A percentile compares a stretch with the other conserved stretches of the same genome.
Conservation (phyloP, 2,329 filamentous ascomycete species). For the Cryphonectria nitschkei region DNA sequence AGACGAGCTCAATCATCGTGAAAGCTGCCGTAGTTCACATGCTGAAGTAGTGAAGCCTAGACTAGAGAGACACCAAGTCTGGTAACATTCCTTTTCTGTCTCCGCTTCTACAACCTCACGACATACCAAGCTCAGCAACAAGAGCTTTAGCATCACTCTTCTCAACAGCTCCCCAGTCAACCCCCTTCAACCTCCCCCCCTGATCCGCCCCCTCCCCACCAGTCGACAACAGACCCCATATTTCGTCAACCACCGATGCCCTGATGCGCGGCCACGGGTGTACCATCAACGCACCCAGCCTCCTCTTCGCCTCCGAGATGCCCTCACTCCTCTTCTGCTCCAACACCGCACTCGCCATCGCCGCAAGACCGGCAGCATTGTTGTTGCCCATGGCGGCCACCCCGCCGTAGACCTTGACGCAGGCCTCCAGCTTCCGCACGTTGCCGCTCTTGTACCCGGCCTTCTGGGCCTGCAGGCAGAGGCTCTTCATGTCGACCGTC, state of each 20-base stretch:
- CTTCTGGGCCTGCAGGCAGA: slow-evolving; percentile 76
- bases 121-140: slow-evolving; percentile 48
- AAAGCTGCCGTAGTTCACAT: not conserved
- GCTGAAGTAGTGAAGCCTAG: not conserved
- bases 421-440: slow-evolving; percentile 79
- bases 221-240: slow-evolving; percentile 52
- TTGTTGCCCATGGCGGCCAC: slow-evolving; percentile 51
- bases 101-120: not conserved
- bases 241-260: slow-evolving; percentile 61
- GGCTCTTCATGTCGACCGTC: slow-evolving; percentile 50
- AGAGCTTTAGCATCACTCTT: slow-evolving; percentile 49
- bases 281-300: slow-evolving; percentile 72
- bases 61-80: not conserved
- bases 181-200: slow-evolving; percentile 48
- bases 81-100: not conserved
- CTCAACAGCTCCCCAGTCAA: slow-evolving; percentile 62
- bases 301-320: slow-evolving; percentile 62
- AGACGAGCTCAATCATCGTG: not conserved
- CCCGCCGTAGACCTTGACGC: slow-evolving; percentile 77
- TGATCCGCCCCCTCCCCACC: slow-evolving; percentile 36
- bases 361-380: slow-evolving; percentile 19
- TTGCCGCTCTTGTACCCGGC: slow-evolving; percentile 83
- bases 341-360: slow-evolving; percentile 31
- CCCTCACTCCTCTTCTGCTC: slow-evolving; percentile 44
- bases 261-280: slow-evolving; percentile 83